Evolutionary conservation across 495 filamentous ascomycete species (phyloP), one percentile per base, ranked within the genome.

Genomic region (Pyrenopolyporus hunteri): DNA sequence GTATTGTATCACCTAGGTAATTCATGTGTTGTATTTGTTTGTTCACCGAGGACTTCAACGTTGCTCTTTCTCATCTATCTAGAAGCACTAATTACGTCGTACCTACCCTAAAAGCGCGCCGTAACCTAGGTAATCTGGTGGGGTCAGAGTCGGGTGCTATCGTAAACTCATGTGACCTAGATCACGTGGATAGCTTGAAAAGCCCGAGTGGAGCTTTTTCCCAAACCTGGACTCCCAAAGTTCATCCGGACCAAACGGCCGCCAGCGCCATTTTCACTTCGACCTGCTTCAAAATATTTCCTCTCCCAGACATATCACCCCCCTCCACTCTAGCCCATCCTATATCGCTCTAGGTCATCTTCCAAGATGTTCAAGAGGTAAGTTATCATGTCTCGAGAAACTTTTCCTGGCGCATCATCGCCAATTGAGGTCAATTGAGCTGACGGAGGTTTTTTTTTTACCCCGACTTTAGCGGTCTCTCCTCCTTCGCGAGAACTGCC

Each of bases 341-440:
- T 60, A 66, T 73, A 74, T 73, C 73, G 77, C 76, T 76, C 73
- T 73, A 73, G 74, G 72, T 76, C 79, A 81, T 81, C 79, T 69
- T 71, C 80, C 85, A 90, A 77, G 81, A 93, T 93, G 89, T 90
- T 90, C 83, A 91, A 90, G 89, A 92, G 89, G 89, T 93, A 79
- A 78, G 87, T 80, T 52, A 42, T 29, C 45, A 43, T 36, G 26
- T 17, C 54, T 48, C 13, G 37, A 52, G 35, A 42, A 11, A 45
- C 42, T 57, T 64, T 46, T 57, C 51, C 36, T 49, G 9, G 44
- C 46, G 39, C 54, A 54, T 36, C 33, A 40, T 57, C 37, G 7
- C 60, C 67, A 75, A 82, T 79, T 81, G 76, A 64, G 67, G 49
- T 63, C 72, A 72, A 79, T 74, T 79, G 72, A 69, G 66, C 77